Evolutionary conservation across 176 grass and related monocot species (phyloP).

Genomic region (Oryza brachyantha): DNA sequence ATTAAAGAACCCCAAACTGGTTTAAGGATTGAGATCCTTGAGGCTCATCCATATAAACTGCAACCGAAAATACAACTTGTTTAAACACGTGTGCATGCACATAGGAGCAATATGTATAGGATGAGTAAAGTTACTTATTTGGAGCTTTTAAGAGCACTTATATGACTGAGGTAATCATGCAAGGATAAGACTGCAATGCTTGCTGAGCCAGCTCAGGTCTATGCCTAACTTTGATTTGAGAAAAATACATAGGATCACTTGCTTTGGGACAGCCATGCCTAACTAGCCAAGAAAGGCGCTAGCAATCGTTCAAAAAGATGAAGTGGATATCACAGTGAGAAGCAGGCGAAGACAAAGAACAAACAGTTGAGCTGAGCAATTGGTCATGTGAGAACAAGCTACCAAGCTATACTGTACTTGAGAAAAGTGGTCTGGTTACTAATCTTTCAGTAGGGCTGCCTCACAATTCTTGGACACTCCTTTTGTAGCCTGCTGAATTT

Average conservation of each 20-base stretch:
- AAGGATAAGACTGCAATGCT: not conserved
- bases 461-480: conserved; percentile 4
- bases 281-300: not conserved
- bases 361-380: not conserved
- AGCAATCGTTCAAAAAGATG: not conserved
- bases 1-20: not conserved
- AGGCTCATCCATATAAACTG: not conserved
- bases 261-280: not conserved
- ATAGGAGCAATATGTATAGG: not conserved
- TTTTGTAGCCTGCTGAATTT: conserved; percentile 8
- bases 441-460: conserved; percentile 5
- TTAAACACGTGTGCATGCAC: not conserved
- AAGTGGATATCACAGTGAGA: not conserved
- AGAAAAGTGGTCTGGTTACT: conserved; percentile 6
- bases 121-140: not conserved
- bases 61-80: not conserved
- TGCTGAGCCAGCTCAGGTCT: not conserved
- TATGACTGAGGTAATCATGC: not conserved
- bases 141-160: conserved; percentile 11
- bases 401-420: conserved; percentile 18
- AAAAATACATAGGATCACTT: not conserved
- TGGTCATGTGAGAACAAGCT: conserved; percentile 12
- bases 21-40: not conserved
- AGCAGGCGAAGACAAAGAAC: not conserved
- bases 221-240: conserved; percentile 9